Evolutionary conservation across 140 eudicot species (phyloP), one percentile per base, ranked within the genome.

Genomic region (Flaveria floridana): DNA sequence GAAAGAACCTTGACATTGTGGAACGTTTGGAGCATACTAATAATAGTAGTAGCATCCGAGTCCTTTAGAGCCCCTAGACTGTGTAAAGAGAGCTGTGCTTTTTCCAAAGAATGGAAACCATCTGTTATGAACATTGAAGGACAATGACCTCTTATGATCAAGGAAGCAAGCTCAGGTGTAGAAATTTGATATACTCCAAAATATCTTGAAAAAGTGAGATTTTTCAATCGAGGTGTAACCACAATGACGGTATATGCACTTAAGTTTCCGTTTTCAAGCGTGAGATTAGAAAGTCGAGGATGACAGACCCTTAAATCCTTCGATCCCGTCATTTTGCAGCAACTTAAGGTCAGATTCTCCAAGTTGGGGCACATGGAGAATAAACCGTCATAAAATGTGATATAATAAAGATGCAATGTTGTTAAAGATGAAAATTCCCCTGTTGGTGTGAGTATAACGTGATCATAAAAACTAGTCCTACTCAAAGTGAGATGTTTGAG

Each of bases 41-140:
- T 16, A 7, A 61, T n/a, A 3, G 2, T 4, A 26, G 12, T 7
- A 10, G 30, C 37, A 62, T 30, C 37, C 37, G 37, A 30, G 37
- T 3, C 3, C 37, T 28, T 1, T n/a, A 1, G 4, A 18, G 2
- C 0, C 11, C 18, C 0, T 18, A 6, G 37, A 20, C 1, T 0
- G 18, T 4, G 1, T 20, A 74, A 21, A 65, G 30, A 16, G 46
- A 72, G 39, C 15, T 55, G 69, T 20, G 19, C 77, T 19, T 58
- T 57, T 65, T 58, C 77, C 56, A 64, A 75, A 64, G 41, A 65
- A 75, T 3, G 65, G 55, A 75, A 52, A 18, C 79, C 73, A 0
- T 65, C 65, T 30, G 79, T 75, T 28, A 41, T 16, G 14, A 75
- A 37, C 10, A 9, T 2, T 51, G 19, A 52, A 16, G 52, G 39